Conservation (phyloP, 345 rosid genomes). For the Citrus reticulata region DNA sequence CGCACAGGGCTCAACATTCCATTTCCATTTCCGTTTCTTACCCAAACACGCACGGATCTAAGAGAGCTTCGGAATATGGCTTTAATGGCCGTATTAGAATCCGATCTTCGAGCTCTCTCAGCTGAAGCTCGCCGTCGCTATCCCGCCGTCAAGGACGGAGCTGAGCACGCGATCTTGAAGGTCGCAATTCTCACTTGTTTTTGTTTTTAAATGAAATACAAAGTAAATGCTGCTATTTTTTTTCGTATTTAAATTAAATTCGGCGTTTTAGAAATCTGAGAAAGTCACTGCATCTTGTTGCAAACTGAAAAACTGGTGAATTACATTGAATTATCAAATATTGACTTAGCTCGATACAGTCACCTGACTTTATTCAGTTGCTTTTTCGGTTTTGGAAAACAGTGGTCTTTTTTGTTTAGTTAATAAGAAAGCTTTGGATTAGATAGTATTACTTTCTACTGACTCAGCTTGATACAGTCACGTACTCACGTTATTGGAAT, state of each 20-base stretch:
- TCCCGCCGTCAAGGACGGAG: conserved; percentile 93
- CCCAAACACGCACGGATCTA: not conserved
- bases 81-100: conserved; percentile 87
- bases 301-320: not conserved
- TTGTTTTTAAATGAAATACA: not conserved
- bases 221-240: not conserved
- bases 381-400: not conserved
- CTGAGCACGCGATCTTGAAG: conserved; percentile 94
- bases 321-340: not conserved
- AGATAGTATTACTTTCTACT: not conserved
- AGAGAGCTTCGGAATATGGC: conserved; percentile 51
- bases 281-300: not conserved
- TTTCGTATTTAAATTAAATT: not conserved
- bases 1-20: not conserved
- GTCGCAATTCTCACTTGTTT: conserved; percentile 21
- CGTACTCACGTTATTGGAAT: not conserved
- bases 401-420: too few relatives aligned
- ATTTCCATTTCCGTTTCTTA: not conserved
- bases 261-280: not conserved
- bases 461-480: not conserved
- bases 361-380: not conserved
- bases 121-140: conserved; percentile 92
- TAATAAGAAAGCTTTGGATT: too few relatives aligned
- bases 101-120: conserved; percentile 98
- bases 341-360: not conserved